Percentiles rank a stretch among this genome's conserved stretches.
Conservation (phyloP, 192 early-diverging fungal species). For the Backusella australiensis region DNA sequence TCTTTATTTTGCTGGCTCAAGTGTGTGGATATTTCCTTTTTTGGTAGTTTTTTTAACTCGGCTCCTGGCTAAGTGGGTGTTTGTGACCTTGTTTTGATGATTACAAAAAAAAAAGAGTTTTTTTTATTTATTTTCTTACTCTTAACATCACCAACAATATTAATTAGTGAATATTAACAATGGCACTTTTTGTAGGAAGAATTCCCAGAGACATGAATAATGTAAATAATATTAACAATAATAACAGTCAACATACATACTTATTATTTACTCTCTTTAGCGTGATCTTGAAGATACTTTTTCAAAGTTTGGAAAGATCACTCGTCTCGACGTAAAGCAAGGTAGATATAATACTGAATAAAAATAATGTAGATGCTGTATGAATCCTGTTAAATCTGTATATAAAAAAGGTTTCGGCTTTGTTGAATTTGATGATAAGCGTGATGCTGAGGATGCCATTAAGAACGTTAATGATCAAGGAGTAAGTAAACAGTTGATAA, state of each 20-base stretch:
- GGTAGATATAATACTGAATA: conserved; percentile 24
- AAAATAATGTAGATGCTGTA: neutral
- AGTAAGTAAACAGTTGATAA: conserved; percentile 31
- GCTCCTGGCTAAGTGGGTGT: too few species aligned
- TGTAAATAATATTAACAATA: neutral
- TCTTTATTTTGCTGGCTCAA: too few species aligned
- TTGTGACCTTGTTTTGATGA: neutral
- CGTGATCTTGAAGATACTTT: conserved; percentile 53
- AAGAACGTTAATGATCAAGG: conserved; percentile 37
- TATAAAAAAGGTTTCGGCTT: conserved; percentile 42
- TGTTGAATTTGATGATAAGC: conserved; percentile 47
- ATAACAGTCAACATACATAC: neutral
- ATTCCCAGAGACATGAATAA: conserved; percentile 42
- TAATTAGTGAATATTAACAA: conserved; percentile 16
- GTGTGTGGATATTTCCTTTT: too few species aligned
- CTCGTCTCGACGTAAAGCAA: conserved; percentile 55
- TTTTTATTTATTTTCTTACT: neutral
- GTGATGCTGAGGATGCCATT: conserved; percentile 52
- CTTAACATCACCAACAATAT: neutral
- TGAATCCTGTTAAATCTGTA: neutral
- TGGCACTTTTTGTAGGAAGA: conserved; percentile 49
- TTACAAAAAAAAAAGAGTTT: neutral
- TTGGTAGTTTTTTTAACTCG: too few species aligned
- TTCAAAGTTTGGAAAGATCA: conserved; percentile 54
- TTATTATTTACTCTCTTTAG: conserved; percentile 21